These are phyloP conservation scores for Oryza meridionalis DNA, from an alignment of 176 grass and related monocot genomes.

Conservation along the genomic window DNA sequence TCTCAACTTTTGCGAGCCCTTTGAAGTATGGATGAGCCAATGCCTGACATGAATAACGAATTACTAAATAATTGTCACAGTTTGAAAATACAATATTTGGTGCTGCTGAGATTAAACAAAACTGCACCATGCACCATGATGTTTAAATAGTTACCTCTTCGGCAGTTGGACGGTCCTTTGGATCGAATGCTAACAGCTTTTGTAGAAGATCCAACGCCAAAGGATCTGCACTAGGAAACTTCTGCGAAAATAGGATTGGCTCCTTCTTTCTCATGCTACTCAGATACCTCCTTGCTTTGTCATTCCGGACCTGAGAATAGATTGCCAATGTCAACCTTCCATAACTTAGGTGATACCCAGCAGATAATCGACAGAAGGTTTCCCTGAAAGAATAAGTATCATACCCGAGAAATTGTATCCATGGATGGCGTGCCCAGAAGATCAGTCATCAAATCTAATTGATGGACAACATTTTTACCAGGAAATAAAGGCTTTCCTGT, in stretches of 20 bases:
- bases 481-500: slow-evolving; percentile 97
- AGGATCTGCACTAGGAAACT: slow-evolving; percentile 89
- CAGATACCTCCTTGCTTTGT: slow-evolving; percentile 96
- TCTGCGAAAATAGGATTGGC: slow-evolving; percentile 77
- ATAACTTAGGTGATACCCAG: slow-evolving; percentile 1
- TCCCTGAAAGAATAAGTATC: slow-evolving; percentile 1
- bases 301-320: slow-evolving; percentile 79
- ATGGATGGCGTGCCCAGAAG: slow-evolving; percentile 91
- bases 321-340: slow-evolving; percentile 21
- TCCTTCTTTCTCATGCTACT: slow-evolving; percentile 97
- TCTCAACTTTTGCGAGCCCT: slow-evolving; percentile 85
- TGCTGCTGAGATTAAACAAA: background rate
- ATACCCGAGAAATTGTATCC: slow-evolving; percentile 98
- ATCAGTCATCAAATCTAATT: slow-evolving; percentile 98
- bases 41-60: slow-evolving; percentile 54
- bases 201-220: slow-evolving; percentile 83
- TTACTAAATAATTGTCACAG: slow-evolving; percentile 27
- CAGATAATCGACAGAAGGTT: slow-evolving; percentile 17
- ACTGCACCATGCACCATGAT: background rate
- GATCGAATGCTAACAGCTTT: slow-evolving; percentile 95
- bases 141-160: slow-evolving; percentile 65
- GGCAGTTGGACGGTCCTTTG: slow-evolving; percentile 90
- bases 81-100: slow-evolving; percentile 9
- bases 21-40: slow-evolving; percentile 93
- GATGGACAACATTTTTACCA: slow-evolving; percentile 99